These are phyloP conservation scores for Ensete glaucum DNA, from an alignment of 176 grass and related monocot genomes.

Conservation along the genomic window DNA sequence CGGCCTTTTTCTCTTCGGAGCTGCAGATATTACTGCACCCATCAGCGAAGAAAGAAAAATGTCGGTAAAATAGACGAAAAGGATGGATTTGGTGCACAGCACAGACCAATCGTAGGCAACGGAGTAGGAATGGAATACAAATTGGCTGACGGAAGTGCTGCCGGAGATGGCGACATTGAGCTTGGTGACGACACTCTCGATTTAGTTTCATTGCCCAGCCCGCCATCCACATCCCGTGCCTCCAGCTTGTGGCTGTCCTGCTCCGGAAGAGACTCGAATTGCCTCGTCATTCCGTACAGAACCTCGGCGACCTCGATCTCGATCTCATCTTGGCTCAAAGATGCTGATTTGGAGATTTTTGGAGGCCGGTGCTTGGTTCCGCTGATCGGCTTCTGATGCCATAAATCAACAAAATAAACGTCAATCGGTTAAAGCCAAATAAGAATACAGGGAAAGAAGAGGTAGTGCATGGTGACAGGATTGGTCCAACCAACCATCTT, in stretches of 20 bases:
- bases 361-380: constrained; percentile 30
- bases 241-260: constrained; percentile 60
- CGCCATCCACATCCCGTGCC: constrained; percentile 26
- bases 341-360: constrained; percentile 57
- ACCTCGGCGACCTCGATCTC: constrained; percentile 92
- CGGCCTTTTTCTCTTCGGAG: constrained; percentile 78
- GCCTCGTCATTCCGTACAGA: constrained; percentile 76
- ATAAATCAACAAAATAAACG: background rate
- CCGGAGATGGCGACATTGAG: constrained; percentile 14
- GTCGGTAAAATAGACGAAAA: background rate
- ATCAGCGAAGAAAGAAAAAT: background rate
- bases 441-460: constrained; percentile 13
- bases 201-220: constrained; percentile 30
- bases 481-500: constrained; percentile 43
- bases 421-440: constrained; percentile 5
- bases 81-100: background rate
- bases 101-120: constrained; percentile 41
- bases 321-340: constrained; percentile 88
- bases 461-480: background rate
- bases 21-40: constrained; percentile 27
- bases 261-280: constrained; percentile 51
- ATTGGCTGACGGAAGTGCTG: constrained; percentile 35
- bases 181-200: constrained; percentile 65
- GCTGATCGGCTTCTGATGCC: constrained; percentile 47
- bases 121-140: constrained; percentile 34